phyloP scores from a whole-genome alignment of 2,329 filamentous ascomycete genomes.

The Graphilbum ipis-grandicollis region DNA sequence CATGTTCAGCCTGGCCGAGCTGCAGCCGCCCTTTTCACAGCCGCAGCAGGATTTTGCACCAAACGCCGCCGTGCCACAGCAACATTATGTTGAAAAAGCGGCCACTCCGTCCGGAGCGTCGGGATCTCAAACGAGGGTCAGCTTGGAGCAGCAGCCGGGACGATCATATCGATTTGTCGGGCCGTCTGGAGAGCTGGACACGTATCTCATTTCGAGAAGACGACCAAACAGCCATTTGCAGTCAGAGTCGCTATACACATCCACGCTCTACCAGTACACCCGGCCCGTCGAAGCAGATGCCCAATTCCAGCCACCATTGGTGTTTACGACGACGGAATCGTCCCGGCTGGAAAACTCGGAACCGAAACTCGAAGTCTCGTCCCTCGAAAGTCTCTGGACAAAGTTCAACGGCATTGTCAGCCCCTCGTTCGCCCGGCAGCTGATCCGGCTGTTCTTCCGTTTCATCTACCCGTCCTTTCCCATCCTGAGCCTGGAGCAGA shows the following conservation, averaged over 20 bases:
- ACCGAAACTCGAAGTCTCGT: background rate
- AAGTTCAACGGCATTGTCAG: background rate
- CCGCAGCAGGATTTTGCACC: background rate
- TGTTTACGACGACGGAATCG: background rate
- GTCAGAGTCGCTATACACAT: slow-evolving; percentile 1
- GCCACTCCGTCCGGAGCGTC: background rate
- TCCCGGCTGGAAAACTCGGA: too few species aligned
- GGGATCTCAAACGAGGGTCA: background rate
- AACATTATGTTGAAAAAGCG: background rate
- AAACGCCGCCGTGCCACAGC: background rate
- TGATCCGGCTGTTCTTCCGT: background rate
- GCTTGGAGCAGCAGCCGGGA: background rate
- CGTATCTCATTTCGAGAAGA: slow-evolving; percentile 1
- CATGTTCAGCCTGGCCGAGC: background rate
- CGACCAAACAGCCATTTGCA: background rate
- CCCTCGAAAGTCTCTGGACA: background rate
- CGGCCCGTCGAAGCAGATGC: background rate
- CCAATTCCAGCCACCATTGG: background rate
- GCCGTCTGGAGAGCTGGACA: slow-evolving; percentile 1
- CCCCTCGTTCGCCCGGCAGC: background rate
- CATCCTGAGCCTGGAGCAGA: slow-evolving; percentile 1
- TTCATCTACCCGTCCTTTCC: slow-evolving; percentile 1
- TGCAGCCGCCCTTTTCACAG: background rate
- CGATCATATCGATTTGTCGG: slow-evolving; percentile 1
- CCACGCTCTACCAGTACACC: background rate